phyloP scores from a whole-genome alignment of 257 asterid species.

The Forsythia suspensa region DNA sequence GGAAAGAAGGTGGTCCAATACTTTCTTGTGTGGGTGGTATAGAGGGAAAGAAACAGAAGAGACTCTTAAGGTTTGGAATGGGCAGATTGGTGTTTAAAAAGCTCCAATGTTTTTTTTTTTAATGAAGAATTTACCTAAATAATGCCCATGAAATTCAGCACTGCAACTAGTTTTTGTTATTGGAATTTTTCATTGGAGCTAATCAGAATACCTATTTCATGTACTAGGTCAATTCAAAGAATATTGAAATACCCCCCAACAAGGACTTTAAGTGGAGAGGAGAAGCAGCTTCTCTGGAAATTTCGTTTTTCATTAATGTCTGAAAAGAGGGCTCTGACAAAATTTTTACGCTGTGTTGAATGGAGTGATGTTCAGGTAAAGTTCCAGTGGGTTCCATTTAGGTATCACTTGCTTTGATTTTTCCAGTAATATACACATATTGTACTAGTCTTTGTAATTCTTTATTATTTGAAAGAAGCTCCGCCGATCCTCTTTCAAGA shows the following conservation, averaged over 20 bases:
- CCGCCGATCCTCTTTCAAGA: no score
- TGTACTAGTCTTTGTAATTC: no score
- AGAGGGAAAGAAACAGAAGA: not conserved
- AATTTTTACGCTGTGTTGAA: constrained; percentile 93
- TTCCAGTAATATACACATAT: not conserved
- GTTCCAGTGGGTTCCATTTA: constrained; percentile 9
- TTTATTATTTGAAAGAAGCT: no score
- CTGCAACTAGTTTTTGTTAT: constrained; percentile 4
- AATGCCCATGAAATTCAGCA: not conserved
- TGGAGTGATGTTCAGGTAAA: constrained; percentile 98
- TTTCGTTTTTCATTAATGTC: constrained; percentile 93
- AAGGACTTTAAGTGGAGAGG: constrained; percentile 92
- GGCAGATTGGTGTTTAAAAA: not conserved
- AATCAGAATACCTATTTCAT: constrained; percentile 29
- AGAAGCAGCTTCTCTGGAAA: constrained; percentile 97
- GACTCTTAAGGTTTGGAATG: not conserved
- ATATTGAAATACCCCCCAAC: constrained; percentile 95
- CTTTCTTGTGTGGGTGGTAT: not conserved
- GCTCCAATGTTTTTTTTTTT: not conserved
- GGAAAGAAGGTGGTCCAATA: not conserved
- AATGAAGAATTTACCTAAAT: not conserved
- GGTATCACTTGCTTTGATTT: not conserved
- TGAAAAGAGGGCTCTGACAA: constrained; percentile 92
- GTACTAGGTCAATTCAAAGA: constrained; percentile 83
- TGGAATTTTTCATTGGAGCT: constrained; percentile 13